Evolutionary conservation across 2,329 filamentous ascomycete genomes (phyloP).

Genomic region (Microcera coccophila): DNA sequence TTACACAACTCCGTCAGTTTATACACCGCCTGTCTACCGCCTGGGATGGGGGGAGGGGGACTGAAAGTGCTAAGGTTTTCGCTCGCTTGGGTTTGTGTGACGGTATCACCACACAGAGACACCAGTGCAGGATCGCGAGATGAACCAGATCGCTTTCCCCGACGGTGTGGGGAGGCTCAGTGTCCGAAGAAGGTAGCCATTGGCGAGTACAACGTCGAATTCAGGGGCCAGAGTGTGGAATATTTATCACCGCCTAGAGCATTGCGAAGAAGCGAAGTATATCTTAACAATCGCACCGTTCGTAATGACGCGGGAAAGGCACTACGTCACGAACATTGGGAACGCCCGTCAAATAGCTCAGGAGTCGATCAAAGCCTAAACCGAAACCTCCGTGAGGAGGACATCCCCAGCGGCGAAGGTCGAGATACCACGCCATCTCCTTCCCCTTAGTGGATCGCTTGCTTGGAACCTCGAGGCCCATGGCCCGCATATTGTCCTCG

Average conservation of each 20-base stretch:
- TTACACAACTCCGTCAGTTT: constrained; percentile 12
- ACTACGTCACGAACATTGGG: constrained; percentile 81
- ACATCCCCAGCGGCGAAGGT: constrained; percentile 85
- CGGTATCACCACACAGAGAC: constrained; percentile 19
- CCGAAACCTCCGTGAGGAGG: constrained; percentile 90
- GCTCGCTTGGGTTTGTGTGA: constrained; percentile 22
- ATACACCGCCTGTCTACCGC: constrained; percentile 5
- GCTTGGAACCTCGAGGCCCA: constrained; percentile 52
- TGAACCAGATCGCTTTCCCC: constrained; percentile 5
- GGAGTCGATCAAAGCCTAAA: constrained; percentile 79
- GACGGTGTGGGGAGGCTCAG: constrained; percentile 2
- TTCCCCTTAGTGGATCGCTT: constrained; percentile 27
- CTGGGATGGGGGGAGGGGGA: background rate
- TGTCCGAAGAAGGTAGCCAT: constrained; percentile 28
- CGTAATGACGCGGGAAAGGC: constrained; percentile 74
- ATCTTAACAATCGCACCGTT: constrained; percentile 56
- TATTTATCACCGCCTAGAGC: background rate
- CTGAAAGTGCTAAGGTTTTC: constrained; percentile 13
- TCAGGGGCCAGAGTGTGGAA: constrained; percentile 3
- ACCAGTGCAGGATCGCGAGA: constrained; percentile 20
- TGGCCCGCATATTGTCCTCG: constrained; percentile 64
- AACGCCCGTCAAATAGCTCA: constrained; percentile 79
- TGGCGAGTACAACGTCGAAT: constrained; percentile 19
- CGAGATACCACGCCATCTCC: constrained; percentile 76
- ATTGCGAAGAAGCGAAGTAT: too few relatives aligned